phyloP scores from a whole-genome alignment of 1,284 basidiomycete species.

The Melampsora abietis-canadensis region DNA sequence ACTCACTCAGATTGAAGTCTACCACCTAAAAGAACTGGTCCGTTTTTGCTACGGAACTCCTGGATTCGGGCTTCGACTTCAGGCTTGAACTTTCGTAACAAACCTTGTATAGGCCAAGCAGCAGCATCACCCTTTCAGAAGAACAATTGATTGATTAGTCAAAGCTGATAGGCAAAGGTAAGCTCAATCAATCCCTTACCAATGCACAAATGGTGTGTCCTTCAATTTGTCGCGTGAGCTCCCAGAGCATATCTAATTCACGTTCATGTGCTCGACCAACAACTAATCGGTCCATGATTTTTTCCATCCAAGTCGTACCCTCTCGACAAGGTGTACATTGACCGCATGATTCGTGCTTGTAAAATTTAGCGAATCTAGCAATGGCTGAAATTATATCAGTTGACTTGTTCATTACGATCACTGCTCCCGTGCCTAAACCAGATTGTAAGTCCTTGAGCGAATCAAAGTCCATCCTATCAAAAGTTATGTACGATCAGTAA shows the following conservation, averaged over 20 bases:
- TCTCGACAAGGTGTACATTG: slow-evolving; percentile 87
- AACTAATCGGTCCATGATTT: slow-evolving; percentile 92
- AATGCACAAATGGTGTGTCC: slow-evolving; percentile 82
- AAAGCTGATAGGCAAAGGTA: not conserved
- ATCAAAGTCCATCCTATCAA: slow-evolving; percentile 88
- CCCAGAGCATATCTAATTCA: slow-evolving; percentile 95
- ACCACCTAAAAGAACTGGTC: slow-evolving; percentile 85
- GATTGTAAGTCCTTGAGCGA: slow-evolving; percentile 92
- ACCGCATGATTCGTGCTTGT: slow-evolving; percentile 98
- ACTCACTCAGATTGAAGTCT: slow-evolving; percentile 63
- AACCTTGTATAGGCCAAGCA: slow-evolving; percentile 93
- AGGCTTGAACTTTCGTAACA: slow-evolving; percentile 94
- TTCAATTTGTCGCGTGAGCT: slow-evolving; percentile 86
- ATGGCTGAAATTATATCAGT: slow-evolving; percentile 92
- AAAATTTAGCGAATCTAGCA: slow-evolving; percentile 89
- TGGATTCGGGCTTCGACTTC: slow-evolving; percentile 84
- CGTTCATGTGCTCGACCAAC: slow-evolving; percentile 83
- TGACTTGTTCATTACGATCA: slow-evolving; percentile 98
- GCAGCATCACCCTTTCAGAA: slow-evolving; percentile 73
- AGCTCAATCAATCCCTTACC: not conserved
- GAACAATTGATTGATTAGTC: not conserved
- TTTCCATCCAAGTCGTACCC: slow-evolving; percentile 91
- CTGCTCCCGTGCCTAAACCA: slow-evolving; percentile 92
- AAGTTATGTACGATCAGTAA: not conserved
- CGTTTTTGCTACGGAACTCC: slow-evolving; percentile 72